phyloP scores from a whole-genome alignment of 2,329 filamentous ascomycete species.

The Dactylonectria macrodidyma region DNA sequence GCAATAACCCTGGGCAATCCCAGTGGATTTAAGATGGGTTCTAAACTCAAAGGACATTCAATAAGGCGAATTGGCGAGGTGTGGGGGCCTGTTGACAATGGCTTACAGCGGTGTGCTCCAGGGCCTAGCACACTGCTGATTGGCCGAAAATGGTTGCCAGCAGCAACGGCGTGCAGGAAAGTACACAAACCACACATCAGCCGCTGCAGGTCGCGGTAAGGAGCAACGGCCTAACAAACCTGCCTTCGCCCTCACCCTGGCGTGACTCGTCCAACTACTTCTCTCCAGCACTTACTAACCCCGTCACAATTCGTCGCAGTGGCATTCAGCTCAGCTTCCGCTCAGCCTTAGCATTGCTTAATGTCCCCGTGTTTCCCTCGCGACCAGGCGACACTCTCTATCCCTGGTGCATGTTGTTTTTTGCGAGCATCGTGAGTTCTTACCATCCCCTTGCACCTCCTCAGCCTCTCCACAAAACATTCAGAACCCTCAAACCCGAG shows the following conservation, averaged over 20 bases:
- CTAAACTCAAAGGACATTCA: constrained; percentile 5
- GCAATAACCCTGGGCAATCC: not conserved
- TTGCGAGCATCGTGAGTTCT: constrained; percentile 47
- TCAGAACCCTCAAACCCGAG: not conserved
- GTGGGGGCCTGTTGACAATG: constrained; percentile 16
- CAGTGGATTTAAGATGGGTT: not conserved
- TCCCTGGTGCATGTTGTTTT: constrained; percentile 47
- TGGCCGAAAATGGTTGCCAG: constrained; percentile 45
- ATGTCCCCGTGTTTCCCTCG: constrained; percentile 37
- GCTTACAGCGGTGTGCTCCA: constrained; percentile 7
- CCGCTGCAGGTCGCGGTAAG: constrained; percentile 33
- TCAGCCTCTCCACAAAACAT: constrained; percentile 2
- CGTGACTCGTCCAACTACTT: constrained; percentile 37
- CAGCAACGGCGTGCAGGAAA: constrained; percentile 51
- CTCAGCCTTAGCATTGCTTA: constrained; percentile 47
- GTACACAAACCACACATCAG: constrained; percentile 53
- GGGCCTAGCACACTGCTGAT: not conserved
- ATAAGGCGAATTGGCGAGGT: constrained; percentile 1
- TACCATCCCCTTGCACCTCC: constrained; percentile 10
- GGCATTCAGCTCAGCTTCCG: constrained; percentile 23
- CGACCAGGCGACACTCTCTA: constrained; percentile 33
- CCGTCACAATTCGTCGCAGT: constrained; percentile 29
- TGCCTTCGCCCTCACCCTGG: constrained; percentile 29
- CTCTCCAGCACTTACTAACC: constrained; percentile 42
- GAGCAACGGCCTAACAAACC: constrained; percentile 33